Conservation (phyloP, 2,329 filamentous ascomycete species). For the Purpureocillium takamizusanense region DNA sequence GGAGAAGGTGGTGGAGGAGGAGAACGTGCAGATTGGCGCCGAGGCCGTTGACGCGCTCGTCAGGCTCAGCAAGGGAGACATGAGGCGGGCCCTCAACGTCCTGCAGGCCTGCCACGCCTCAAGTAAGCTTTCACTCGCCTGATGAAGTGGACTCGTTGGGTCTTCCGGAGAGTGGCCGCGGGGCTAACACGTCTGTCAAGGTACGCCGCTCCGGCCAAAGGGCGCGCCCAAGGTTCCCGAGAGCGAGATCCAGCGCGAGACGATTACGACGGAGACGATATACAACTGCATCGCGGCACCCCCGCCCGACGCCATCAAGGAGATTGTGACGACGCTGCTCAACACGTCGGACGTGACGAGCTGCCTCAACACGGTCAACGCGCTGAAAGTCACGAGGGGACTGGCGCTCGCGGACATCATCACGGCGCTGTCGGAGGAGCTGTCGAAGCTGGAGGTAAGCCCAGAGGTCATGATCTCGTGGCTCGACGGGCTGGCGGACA, state of each 20-base stretch:
- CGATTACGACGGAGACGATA: constrained; percentile 82
- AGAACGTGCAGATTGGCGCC: constrained; percentile 71
- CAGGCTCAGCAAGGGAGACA: constrained; percentile 84
- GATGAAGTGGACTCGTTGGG: too few relatives aligned
- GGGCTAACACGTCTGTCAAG: constrained; percentile 25
- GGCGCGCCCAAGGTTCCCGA: constrained; percentile 51
- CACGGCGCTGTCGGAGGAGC: constrained; percentile 73
- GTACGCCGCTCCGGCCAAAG: constrained; percentile 57
- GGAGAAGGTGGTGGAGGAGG: constrained; percentile 81
- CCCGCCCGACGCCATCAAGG: constrained; percentile 76
- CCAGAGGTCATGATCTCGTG: constrained; percentile 82
- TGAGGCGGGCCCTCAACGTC: constrained; percentile 90
- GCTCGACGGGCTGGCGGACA: constrained; percentile 83
- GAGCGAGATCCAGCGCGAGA: constrained; percentile 63
- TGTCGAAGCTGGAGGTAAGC: constrained; percentile 74
- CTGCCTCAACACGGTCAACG: constrained; percentile 80
- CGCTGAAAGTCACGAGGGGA: constrained; percentile 76
- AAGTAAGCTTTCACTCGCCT: constrained; percentile 41
- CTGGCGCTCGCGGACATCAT: constrained; percentile 91
- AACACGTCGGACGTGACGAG: constrained; percentile 81
- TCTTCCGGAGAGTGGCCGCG: too few relatives aligned
- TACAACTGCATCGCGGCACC: constrained; percentile 97
- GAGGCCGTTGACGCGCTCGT: constrained; percentile 81
- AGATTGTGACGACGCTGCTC: constrained; percentile 77
- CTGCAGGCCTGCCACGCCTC: constrained; percentile 94